Base-by-base conservation (phyloP, 1,139 yeast species). In the Candida tunisiensis region DNA sequence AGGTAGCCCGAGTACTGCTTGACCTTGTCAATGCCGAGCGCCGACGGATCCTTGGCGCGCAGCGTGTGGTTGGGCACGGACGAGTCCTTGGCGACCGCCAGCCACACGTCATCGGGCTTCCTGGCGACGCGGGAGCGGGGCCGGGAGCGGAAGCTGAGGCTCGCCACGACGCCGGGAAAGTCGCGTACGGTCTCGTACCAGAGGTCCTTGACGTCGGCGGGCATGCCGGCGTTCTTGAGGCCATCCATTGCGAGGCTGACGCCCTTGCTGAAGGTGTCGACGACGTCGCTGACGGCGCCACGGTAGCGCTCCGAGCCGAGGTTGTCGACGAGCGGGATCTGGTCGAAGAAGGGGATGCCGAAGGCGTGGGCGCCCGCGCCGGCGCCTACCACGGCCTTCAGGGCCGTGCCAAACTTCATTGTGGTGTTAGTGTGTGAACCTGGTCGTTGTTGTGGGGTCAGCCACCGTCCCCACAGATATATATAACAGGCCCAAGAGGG, bases 1-100 rank as follows among this genome's bases (percentile, higher is more conserved):
- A 73, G 57, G 45, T 74, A 73, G 15, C 82, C 82, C 10, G 78
- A 62, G 39, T 64, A 69, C 45, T 75, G 88, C 72, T 42, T 40
- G 25, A 45, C 54, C 8, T 31, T 27, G 33, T 46, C 55, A 21
- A 48, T 35, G 7, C 47, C 47, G 7, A 51, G 38, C 9, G 31
- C 25, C 9, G 31, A 24, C 1, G 55, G 55, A 21, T 40, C 36
- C 36, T 45, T 48, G 27, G 45, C 42, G 15, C 51, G 39, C 29
- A 51, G 36, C 27, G 38, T 38, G 30, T 50, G 49, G 32, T 46
- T 35, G 21, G 55, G 55, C 36, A 34, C 35, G 14, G n/a, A 10
- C 15, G 29, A 24, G 28, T 29, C 17, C 8, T n/a, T 13, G 8
- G 11, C 22, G 11, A 20, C 11, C 14, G n/a, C 14, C 14, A 20